A percentile compares a stretch with the other conserved stretches of the same genome.
These are phyloP conservation scores for Leishmania guyanensis DNA, from an alignment of 208 protist genomes.

Conservation along the genomic window DNA sequence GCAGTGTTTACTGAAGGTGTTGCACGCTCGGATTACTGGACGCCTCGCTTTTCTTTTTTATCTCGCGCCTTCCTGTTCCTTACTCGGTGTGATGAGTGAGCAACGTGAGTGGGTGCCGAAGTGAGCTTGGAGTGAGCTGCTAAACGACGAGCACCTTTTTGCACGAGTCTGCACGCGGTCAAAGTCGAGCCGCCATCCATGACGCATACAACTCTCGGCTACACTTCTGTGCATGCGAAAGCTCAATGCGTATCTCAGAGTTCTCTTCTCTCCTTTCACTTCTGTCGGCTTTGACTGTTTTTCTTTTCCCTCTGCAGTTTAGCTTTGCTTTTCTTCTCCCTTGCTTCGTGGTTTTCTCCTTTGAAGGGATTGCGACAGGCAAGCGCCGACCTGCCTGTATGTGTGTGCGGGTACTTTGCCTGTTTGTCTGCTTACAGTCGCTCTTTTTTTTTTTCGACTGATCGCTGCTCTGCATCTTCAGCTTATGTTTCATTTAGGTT, in stretches of 20 bases:
- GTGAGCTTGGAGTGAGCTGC: neutral
- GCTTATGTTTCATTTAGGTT: neutral
- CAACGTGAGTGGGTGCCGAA: neutral
- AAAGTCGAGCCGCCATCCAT: neutral
- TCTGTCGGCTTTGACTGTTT: neutral
- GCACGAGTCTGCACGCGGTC: neutral
- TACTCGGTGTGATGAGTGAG: neutral
- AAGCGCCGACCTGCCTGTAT: neutral
- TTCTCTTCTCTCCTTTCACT: neutral
- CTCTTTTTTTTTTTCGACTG: neutral
- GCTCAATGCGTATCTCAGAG: neutral
- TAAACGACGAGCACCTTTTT: neutral
- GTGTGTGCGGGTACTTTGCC: neutral
- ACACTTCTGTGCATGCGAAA: neutral
- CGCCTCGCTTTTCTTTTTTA: constrained; percentile 7
- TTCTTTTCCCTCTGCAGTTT: neutral
- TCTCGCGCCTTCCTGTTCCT: neutral
- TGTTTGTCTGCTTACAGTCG: neutral
- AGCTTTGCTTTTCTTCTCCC: neutral
- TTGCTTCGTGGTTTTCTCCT: neutral
- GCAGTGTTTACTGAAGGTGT: constrained; percentile 5
- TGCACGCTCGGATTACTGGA: neutral
- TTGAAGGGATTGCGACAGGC: neutral
- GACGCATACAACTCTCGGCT: neutral
- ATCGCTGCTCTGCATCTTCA: neutral